A percentile compares a stretch with the other conserved stretches of the same genome.
Conservation (phyloP, 306 rosid genomes). For the Psophocarpus tetragonolobus region DNA sequence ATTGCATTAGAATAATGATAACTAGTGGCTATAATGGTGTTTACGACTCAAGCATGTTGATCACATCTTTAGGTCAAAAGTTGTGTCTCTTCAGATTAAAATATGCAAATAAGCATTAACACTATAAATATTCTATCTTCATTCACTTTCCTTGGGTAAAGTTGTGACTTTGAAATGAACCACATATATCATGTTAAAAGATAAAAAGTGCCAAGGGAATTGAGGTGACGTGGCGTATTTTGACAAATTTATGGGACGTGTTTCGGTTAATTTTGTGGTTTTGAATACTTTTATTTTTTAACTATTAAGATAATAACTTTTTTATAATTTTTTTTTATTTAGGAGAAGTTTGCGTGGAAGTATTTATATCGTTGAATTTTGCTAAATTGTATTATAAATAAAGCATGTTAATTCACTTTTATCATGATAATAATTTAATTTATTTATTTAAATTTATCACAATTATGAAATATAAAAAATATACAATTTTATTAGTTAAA, state of each 20-base stretch:
- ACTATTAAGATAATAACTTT: too few relatives aligned
- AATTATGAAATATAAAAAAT: too few relatives aligned
- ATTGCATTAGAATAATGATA: not conserved
- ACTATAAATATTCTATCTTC: not conserved
- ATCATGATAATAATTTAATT: too few relatives aligned
- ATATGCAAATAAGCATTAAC: not conserved
- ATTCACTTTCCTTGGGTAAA: not conserved
- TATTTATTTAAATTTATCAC: too few relatives aligned
- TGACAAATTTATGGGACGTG: not conserved
- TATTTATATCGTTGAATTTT: too few relatives aligned
- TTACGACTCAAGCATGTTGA: not conserved
- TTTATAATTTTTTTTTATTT: too few relatives aligned
- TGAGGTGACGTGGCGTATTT: conserved; percentile 7
- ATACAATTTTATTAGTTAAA: too few relatives aligned
- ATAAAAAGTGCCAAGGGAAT: not conserved
- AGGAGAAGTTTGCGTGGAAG: too few relatives aligned
- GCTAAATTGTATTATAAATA: too few relatives aligned
- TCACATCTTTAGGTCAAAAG: conserved; percentile 26
- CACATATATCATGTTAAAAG: not conserved
- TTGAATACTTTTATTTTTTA: too few relatives aligned
- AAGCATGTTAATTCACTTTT: too few relatives aligned
- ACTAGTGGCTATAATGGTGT: conserved; percentile 9
- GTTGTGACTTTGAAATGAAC: not conserved
- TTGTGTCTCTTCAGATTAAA: conserved; percentile 19
- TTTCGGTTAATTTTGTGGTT: too few relatives aligned